phyloP scores from a whole-genome alignment of 2,329 filamentous ascomycete species.

The Cryoendolithus antarcticus region DNA sequence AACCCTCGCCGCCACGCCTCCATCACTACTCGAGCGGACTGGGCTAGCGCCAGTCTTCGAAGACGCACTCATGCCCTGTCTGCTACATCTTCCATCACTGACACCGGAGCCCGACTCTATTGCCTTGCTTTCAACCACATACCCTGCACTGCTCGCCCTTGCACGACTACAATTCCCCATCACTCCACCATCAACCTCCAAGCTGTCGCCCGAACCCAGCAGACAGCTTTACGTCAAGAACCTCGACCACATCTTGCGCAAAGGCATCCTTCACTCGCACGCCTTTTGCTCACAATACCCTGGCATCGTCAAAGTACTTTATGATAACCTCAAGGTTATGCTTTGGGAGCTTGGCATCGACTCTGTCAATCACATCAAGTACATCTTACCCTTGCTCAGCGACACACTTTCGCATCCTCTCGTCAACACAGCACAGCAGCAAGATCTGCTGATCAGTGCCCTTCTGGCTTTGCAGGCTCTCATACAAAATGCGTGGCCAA shows the following conservation, averaged over 20 bases:
- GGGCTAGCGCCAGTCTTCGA: slow-evolving; percentile 58
- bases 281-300: slow-evolving; percentile 49
- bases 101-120: slow-evolving; percentile 63
- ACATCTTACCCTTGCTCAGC: slow-evolving; percentile 55
- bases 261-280: slow-evolving; percentile 32
- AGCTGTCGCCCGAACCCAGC: slow-evolving; percentile 14
- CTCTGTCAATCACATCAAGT: slow-evolving; percentile 56
- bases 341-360: slow-evolving; percentile 48
- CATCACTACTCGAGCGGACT: slow-evolving; percentile 43
- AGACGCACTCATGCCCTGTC: slow-evolving; percentile 55
- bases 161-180: slow-evolving; percentile 30
- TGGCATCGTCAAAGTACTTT: slow-evolving; percentile 44
- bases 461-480: slow-evolving; percentile 43
- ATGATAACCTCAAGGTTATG: slow-evolving; percentile 38
- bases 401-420: slow-evolving; percentile 47
- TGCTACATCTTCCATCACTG: slow-evolving; percentile 63
- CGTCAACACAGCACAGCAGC: slow-evolving; percentile 50
- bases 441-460: slow-evolving; percentile 42
- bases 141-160: slow-evolving; percentile 53
- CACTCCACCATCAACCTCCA: slow-evolving; percentile 1
- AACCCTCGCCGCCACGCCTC: slow-evolving; percentile 46
- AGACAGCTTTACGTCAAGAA: slow-evolving; percentile 23
- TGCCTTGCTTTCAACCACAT: slow-evolving; percentile 50
- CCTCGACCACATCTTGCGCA: slow-evolving; percentile 34
- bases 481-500: slow-evolving; percentile 56